A percentile compares a stretch with the other conserved stretches of the same genome.
Evolutionary conservation across 1,139 yeast species (phyloP).

Genomic region (Blastobotrys malaysiensis): DNA sequence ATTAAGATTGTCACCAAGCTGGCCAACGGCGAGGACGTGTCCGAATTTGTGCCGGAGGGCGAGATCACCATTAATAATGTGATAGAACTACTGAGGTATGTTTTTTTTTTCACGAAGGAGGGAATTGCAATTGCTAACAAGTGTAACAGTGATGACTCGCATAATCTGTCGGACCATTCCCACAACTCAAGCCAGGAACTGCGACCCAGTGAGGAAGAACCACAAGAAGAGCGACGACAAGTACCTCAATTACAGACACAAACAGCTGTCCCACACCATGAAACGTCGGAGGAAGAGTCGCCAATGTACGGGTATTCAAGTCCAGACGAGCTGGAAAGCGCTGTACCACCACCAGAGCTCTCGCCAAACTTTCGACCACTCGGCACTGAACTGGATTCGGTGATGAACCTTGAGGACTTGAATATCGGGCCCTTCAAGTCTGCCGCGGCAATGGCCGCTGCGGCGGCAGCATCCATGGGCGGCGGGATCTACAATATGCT

Average conservation of each 20-base stretch:
- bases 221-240: neutral
- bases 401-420: constrained; percentile 8
- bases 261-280: neutral
- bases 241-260: neutral
- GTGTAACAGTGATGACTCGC: neutral
- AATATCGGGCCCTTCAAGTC: constrained; percentile 19
- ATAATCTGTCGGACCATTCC: neutral
- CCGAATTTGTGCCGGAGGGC: constrained; percentile 20
- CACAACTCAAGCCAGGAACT: neutral
- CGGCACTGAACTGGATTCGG: neutral
- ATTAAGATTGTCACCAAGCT: constrained; percentile 38
- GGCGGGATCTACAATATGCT: constrained; percentile 11
- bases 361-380: neutral
- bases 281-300: constrained; percentile 2
- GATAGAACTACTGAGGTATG: constrained; percentile 18
- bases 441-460: constrained; percentile 24
- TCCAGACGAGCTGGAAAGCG: neutral
- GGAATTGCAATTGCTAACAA: no score
- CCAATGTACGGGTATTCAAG: neutral
- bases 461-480: constrained; percentile 21
- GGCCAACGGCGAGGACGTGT: constrained; percentile 28
- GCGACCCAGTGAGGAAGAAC: neutral
- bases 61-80: constrained; percentile 24
- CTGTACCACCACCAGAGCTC: neutral
- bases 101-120: no score